Evolutionary conservation across 805 yeast species (phyloP).

Genomic region (Yamadazyma sp.): DNA sequence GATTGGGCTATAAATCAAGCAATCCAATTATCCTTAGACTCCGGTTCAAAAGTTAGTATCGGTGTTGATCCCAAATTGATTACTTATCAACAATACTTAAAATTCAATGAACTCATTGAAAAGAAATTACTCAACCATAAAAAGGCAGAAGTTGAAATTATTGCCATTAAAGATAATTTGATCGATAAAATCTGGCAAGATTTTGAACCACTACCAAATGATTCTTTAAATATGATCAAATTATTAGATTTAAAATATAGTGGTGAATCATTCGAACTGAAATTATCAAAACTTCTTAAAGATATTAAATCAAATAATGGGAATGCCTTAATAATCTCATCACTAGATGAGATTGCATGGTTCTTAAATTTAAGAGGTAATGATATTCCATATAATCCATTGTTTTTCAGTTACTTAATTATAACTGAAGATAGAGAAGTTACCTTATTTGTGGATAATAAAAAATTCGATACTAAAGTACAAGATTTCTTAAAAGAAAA

Average conservation of each 20-base stretch:
- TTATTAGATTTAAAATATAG: constrained; percentile 51
- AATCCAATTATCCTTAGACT: constrained; percentile 45
- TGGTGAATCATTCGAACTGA: constrained; percentile 62
- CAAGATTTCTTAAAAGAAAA: constrained; percentile 21
- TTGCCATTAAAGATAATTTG: constrained; percentile 56
- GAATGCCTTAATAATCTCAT: constrained; percentile 40
- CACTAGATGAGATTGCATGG: constrained; percentile 56
- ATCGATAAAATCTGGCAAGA: constrained; percentile 71
- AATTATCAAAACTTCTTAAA: constrained; percentile 47
- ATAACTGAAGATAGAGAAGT: constrained; percentile 25
- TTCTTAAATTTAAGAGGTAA: constrained; percentile 49
- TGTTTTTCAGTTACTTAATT: constrained; percentile 44
- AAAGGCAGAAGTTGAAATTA: constrained; percentile 38
- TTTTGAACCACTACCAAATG: constrained; percentile 60
- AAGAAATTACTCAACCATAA: constrained; percentile 21
- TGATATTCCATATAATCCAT: constrained; percentile 55
- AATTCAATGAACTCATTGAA: constrained; percentile 28
- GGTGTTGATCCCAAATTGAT: constrained; percentile 53
- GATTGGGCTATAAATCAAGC: constrained; percentile 56
- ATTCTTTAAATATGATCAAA: constrained; percentile 48
- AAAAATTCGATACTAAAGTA: constrained; percentile 34
- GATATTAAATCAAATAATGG: constrained; percentile 23
- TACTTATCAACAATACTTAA: constrained; percentile 32
- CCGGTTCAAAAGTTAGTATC: constrained; percentile 34
- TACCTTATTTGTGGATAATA: constrained; percentile 41